phyloP scores from a whole-genome alignment of 176 grass and related monocot species.

The Poa pratensis region DNA sequence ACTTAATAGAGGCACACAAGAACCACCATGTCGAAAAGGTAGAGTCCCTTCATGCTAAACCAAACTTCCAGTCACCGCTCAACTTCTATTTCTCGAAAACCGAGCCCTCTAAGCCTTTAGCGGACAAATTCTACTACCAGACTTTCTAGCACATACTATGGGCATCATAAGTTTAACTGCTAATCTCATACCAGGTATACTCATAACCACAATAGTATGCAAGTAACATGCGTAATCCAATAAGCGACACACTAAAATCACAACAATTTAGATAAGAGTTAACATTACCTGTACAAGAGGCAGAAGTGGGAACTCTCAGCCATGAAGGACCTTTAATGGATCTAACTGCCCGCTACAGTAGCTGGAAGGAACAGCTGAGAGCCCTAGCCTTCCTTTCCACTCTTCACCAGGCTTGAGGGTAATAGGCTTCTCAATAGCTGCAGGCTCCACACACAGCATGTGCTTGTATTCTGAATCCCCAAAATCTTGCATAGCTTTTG shows the following conservation, averaged over 20 bases:
- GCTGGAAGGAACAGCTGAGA: constrained; percentile 77
- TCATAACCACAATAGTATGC: neutral
- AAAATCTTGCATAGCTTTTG: constrained; percentile 80
- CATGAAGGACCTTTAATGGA: constrained; percentile 59
- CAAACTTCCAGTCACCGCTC: neutral
- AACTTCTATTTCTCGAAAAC: constrained; percentile 10
- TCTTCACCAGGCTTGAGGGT: constrained; percentile 83
- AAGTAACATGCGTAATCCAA: constrained; percentile 30
- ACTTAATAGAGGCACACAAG: neutral
- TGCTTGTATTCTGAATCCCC: constrained; percentile 75
- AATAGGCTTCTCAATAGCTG: constrained; percentile 70
- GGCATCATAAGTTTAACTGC: neutral
- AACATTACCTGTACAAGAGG: constrained; percentile 60
- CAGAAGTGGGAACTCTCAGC: constrained; percentile 54
- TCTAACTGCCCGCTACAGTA: constrained; percentile 85
- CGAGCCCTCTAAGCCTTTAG: neutral
- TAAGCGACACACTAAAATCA: neutral
- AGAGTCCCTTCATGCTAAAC: neutral
- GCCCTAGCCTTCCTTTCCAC: constrained; percentile 72
- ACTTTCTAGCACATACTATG: neutral
- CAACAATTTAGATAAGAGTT: neutral
- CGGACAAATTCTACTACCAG: neutral
- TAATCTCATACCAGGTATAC: neutral
- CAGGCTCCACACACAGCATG: constrained; percentile 85
- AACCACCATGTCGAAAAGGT: neutral